Evolutionary conservation across 2,329 filamentous ascomycete genomes (phyloP).

Genomic region (Aspergillus niger): DNA sequence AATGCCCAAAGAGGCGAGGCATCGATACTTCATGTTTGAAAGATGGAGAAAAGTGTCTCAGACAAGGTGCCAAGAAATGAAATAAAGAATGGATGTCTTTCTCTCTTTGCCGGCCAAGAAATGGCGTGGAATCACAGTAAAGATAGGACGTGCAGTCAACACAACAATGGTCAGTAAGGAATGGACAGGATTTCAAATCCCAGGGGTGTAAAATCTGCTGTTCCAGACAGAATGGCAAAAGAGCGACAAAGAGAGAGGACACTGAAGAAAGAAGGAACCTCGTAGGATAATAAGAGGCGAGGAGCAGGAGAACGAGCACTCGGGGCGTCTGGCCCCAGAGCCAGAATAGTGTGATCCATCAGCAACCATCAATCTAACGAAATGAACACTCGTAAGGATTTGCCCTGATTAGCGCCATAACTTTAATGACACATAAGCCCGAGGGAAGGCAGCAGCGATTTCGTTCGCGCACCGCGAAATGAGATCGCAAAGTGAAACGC

Average conservation of each 20-base stretch:
- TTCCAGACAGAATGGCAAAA: slow-evolving; percentile 25
- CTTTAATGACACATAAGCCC: slow-evolving; percentile 12
- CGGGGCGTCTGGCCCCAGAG: background rate
- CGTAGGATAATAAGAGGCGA: background rate
- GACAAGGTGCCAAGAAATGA: background rate
- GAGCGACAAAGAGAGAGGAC: slow-evolving; percentile 6
- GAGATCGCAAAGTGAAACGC: slow-evolving; percentile 31
- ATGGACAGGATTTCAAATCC: slow-evolving; percentile 33
- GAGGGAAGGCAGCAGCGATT: slow-evolving; percentile 8
- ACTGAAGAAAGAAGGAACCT: slow-evolving; percentile 1
- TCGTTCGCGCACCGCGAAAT: slow-evolving; percentile 20
- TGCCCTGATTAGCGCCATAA: slow-evolving; percentile 6
- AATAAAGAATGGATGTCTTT: slow-evolving; percentile 10
- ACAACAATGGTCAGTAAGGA: slow-evolving; percentile 19
- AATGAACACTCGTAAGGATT: slow-evolving; percentile 16
- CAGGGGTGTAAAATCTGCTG: slow-evolving; percentile 25
- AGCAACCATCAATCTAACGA: slow-evolving; percentile 18
- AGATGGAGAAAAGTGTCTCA: background rate
- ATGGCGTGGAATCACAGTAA: slow-evolving; percentile 8
- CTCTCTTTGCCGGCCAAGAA: slow-evolving; percentile 11
- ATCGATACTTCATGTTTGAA: slow-evolving; percentile 32
- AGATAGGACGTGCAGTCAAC: slow-evolving; percentile 25
- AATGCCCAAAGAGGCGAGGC: slow-evolving; percentile 24
- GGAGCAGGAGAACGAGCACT: background rate
- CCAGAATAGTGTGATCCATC: slow-evolving; percentile 2